Evolutionary conservation across 2,329 filamentous ascomycete species (phyloP).

Genomic region (Daldinia eschscholtzii): DNA sequence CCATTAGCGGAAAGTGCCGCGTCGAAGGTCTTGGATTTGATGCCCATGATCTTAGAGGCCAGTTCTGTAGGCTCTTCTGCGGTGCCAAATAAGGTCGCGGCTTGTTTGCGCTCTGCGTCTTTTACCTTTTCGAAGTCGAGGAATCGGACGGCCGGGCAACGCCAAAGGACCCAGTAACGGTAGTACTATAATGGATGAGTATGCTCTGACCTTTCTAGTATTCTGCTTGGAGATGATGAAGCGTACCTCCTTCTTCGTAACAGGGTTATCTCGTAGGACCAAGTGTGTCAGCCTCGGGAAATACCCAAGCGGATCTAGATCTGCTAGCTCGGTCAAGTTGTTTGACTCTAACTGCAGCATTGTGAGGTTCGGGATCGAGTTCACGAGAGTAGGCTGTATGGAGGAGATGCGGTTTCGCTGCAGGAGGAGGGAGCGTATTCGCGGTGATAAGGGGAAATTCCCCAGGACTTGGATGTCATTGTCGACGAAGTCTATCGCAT

Average conservation of each 20-base stretch:
- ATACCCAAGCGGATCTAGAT: constrained; percentile 82
- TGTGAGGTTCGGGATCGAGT: constrained; percentile 82
- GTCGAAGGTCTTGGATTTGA: constrained; percentile 83
- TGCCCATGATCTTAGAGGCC: constrained; percentile 85
- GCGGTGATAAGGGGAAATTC: constrained; percentile 93
- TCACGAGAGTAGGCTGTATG: constrained; percentile 81
- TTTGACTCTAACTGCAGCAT: constrained; percentile 89
- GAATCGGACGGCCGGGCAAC: constrained; percentile 86
- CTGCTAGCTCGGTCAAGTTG: constrained; percentile 83
- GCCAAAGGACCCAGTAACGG: constrained; percentile 91
- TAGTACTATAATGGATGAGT: constrained; percentile 74
- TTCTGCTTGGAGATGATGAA: neutral
- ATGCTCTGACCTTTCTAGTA: neutral
- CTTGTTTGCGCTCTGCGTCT: constrained; percentile 81
- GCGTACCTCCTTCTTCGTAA: constrained; percentile 90
- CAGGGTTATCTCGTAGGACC: constrained; percentile 86
- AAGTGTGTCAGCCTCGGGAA: constrained; percentile 82
- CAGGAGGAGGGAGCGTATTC: constrained; percentile 87
- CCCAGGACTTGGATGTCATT: constrained; percentile 92
- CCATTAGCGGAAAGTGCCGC: constrained; percentile 57
- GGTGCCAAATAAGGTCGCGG: constrained; percentile 86
- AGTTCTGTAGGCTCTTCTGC: constrained; percentile 81
- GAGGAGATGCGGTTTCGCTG: constrained; percentile 88
- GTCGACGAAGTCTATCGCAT: constrained; percentile 98
- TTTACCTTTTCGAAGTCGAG: constrained; percentile 94